phyloP scores from a whole-genome alignment of 805 yeast genomes.

The Lipomyces yamadae region DNA sequence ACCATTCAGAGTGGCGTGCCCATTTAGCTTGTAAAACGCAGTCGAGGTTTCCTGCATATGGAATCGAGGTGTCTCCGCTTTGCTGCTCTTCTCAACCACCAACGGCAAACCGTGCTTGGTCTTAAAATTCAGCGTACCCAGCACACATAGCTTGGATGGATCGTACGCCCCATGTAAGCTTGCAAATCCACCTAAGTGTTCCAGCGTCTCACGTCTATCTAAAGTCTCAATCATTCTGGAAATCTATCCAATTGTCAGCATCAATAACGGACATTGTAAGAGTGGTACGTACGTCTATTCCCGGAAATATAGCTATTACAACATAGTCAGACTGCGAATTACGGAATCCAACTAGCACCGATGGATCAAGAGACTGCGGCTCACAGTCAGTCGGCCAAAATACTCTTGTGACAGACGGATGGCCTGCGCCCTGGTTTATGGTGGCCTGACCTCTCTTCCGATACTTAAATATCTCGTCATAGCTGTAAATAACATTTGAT shows the following conservation, averaged over 20 bases:
- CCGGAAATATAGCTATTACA: conserved; percentile 18
- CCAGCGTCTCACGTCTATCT: conserved; percentile 1
- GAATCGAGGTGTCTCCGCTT: conserved; percentile 8
- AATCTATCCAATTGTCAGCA: background rate
- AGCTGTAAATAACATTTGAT: conserved; percentile 15
- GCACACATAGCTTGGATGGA: conserved; percentile 22
- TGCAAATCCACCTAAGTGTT: conserved; percentile 7
- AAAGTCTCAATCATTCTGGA: background rate
- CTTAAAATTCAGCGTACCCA: conserved; percentile 27
- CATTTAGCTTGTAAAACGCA: background rate
- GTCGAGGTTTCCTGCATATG: background rate
- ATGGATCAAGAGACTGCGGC: conserved; percentile 8
- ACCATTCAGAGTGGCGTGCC: background rate
- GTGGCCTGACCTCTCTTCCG: conserved; percentile 4
- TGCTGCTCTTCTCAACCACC: background rate
- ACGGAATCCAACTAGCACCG: conserved; percentile 37
- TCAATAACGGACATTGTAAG: background rate
- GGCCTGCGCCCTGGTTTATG: background rate
- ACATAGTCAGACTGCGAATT: conserved; percentile 36
- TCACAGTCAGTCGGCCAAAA: conserved; percentile 39
- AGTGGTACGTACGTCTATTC: conserved; percentile 1
- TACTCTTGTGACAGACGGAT: conserved; percentile 22
- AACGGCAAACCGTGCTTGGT: conserved; percentile 17
- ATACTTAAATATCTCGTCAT: conserved; percentile 20
- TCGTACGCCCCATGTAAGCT: conserved; percentile 10